Conservation (phyloP, 176 grass and related monocot genomes). For the Chrysopogon serrulatus region DNA sequence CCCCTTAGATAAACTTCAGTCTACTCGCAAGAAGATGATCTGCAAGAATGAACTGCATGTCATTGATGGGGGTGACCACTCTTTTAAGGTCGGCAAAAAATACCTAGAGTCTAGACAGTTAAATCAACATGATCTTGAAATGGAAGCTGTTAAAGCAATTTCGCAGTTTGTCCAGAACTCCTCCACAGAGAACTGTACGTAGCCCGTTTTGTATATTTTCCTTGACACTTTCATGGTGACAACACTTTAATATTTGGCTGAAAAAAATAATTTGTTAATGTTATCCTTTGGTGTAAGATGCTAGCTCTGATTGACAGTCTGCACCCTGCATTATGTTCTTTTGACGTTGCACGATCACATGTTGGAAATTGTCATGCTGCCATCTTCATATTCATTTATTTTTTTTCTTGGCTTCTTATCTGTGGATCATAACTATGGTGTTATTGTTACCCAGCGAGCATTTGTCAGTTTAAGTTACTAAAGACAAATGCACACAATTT, state of each 20-base stretch:
- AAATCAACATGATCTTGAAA: constrained; percentile 61
- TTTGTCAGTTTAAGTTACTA: no score
- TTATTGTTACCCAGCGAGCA: no score
- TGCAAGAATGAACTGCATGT: constrained; percentile 64
- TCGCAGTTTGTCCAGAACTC: constrained; percentile 50
- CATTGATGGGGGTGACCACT: constrained; percentile 88
- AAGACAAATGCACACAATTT: no score
- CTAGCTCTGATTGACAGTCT: neutral
- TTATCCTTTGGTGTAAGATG: neutral
- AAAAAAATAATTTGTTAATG: constrained; percentile 6
- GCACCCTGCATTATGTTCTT: neutral
- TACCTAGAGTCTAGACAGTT: constrained; percentile 46
- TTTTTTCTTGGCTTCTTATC: neutral
- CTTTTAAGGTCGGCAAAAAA: constrained; percentile 76
- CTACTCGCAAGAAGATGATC: constrained; percentile 69
- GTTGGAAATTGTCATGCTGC: neutral
- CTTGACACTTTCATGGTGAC: neutral
- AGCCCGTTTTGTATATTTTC: neutral
- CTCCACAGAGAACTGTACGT: constrained; percentile 8
- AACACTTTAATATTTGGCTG: constrained; percentile 1
- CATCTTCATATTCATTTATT: neutral
- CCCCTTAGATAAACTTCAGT: constrained; percentile 61
- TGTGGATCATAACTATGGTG: no score
- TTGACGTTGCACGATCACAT: neutral
- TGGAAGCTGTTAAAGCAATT: constrained; percentile 55